Conservation (phyloP, 139 green algal genomes). For the Pseudopediastrum boryanum region DNA sequence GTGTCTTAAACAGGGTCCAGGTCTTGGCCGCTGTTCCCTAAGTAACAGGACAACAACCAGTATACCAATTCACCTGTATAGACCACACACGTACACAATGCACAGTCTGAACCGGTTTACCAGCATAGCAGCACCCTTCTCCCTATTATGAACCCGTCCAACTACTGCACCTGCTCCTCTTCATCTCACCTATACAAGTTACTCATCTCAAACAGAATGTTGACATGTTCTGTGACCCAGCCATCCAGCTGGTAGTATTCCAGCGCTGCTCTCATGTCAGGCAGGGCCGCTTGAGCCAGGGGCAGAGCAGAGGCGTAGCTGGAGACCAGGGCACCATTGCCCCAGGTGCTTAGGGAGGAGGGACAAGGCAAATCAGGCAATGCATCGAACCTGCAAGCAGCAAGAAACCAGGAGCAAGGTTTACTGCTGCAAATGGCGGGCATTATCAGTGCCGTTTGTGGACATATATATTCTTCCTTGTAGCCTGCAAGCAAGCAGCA, state of each 20-base stretch:
- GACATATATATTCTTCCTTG: no score
- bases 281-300: slow-evolving; percentile 55
- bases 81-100: not conserved
- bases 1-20: no score
- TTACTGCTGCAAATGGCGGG: no score
- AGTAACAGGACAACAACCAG: not conserved
- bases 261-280: slow-evolving; percentile 46
- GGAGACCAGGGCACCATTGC: slow-evolving; percentile 30
- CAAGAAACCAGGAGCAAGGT: no score
- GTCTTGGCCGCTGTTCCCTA: not conserved
- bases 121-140: not conserved
- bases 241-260: slow-evolving; percentile 64
- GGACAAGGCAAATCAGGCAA: slow-evolving; percentile 32
- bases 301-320: slow-evolving; percentile 36
- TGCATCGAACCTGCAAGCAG: slow-evolving; percentile 9
- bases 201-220: slow-evolving; percentile 58
- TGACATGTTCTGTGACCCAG: slow-evolving; percentile 60
- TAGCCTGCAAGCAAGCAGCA: no score
- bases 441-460: no score
- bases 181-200: slow-evolving; percentile 54
- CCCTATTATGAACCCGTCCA: not conserved
- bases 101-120: not conserved
- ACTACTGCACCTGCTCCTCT: not conserved
- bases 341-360: slow-evolving; percentile 37
- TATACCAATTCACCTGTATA: not conserved